These are phyloP conservation scores for Limnomonas spitsbergensis DNA, from an alignment of 139 green algal species.

Conservation along the genomic window DNA sequence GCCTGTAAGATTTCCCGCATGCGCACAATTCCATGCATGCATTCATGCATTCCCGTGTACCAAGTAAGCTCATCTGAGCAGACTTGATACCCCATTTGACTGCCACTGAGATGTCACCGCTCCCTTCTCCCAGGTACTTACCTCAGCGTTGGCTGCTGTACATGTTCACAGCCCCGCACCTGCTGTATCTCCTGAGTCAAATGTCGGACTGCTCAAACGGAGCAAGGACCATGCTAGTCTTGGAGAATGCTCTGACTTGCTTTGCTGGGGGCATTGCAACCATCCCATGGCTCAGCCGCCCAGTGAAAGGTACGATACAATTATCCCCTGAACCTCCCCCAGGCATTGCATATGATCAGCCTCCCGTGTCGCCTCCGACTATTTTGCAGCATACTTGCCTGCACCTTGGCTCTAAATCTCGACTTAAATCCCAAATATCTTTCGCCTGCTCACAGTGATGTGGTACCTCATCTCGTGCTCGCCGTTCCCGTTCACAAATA, in stretches of 20 bases:
- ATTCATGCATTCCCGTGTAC: too few relatives aligned
- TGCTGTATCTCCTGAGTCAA: slow-evolving; percentile 38
- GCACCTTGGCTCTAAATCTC: too few relatives aligned
- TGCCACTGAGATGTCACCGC: too few relatives aligned
- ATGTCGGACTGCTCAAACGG: slow-evolving; percentile 30
- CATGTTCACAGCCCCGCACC: slow-evolving; percentile 32
- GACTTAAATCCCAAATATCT: too few relatives aligned
- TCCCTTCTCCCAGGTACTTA: slow-evolving; percentile 42
- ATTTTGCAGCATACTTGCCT: too few relatives aligned
- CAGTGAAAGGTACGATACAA: slow-evolving; percentile 26
- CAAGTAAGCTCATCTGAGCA: too few relatives aligned
- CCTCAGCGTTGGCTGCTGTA: slow-evolving; percentile 45
- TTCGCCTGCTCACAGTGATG: slow-evolving; percentile 17
- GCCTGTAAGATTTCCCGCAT: slow-evolving; percentile 34
- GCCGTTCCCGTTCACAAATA: slow-evolving; percentile 36
- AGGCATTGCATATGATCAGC: too few relatives aligned
- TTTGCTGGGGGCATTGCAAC: slow-evolving; percentile 32
- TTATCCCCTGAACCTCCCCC: too few relatives aligned
- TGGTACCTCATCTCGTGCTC: slow-evolving; percentile 20
- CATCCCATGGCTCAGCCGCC: slow-evolving; percentile 35
- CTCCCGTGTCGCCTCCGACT: too few relatives aligned
- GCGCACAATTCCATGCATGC: too few relatives aligned
- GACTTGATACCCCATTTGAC: too few relatives aligned
- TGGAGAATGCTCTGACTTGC: slow-evolving; percentile 36
- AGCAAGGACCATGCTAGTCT: slow-evolving; percentile 28